phyloP scores from a whole-genome alignment of 2,329 filamentous ascomycete species.

The Trichoderma breve region DNA sequence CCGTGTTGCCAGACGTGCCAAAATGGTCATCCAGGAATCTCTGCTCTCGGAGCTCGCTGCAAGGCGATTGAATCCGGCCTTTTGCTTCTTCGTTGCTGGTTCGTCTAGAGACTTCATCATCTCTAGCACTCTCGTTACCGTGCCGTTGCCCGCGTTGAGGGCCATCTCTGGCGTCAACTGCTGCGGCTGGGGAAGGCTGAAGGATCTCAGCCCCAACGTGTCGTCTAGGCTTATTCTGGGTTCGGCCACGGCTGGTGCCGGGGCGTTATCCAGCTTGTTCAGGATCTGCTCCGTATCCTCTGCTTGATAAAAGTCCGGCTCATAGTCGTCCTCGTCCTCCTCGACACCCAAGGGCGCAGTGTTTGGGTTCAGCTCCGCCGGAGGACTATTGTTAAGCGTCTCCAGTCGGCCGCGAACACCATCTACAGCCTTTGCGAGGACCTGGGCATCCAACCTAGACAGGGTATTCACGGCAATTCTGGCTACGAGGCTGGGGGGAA shows the following conservation, averaged over 20 bases:
- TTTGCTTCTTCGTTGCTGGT: slow-evolving; percentile 56
- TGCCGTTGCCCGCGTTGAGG: slow-evolving; percentile 69
- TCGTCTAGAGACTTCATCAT: slow-evolving; percentile 75
- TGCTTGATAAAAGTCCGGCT: slow-evolving; percentile 77
- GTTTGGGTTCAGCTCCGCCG: slow-evolving; percentile 52
- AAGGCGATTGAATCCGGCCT: slow-evolving; percentile 76
- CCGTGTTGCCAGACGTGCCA: slow-evolving; percentile 81
- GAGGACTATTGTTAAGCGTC: slow-evolving; percentile 44
- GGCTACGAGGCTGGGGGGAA: slow-evolving; percentile 73
- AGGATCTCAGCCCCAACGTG: slow-evolving; percentile 68
- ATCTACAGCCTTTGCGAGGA: slow-evolving; percentile 71
- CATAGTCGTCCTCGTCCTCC: slow-evolving; percentile 85
- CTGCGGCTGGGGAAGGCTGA: slow-evolving; percentile 75
- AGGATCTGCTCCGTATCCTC: slow-evolving; percentile 76
- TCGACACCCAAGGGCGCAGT: slow-evolving; percentile 63
- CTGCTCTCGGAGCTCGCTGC: slow-evolving; percentile 81
- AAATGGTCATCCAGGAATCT: slow-evolving; percentile 87
- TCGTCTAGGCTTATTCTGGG: slow-evolving; percentile 30
- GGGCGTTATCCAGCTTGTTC: slow-evolving; percentile 71
- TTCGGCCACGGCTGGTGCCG: slow-evolving; percentile 44
- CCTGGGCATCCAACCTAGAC: slow-evolving; percentile 64
- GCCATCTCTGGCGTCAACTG: slow-evolving; percentile 69
- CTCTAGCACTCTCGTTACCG: slow-evolving; percentile 73
- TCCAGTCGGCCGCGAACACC: slow-evolving; percentile 53
- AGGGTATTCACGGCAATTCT: slow-evolving; percentile 81